These are phyloP conservation scores for Arthrinium puccinioides DNA, from an alignment of 2,329 filamentous ascomycete genomes.

Conservation along the genomic window DNA sequence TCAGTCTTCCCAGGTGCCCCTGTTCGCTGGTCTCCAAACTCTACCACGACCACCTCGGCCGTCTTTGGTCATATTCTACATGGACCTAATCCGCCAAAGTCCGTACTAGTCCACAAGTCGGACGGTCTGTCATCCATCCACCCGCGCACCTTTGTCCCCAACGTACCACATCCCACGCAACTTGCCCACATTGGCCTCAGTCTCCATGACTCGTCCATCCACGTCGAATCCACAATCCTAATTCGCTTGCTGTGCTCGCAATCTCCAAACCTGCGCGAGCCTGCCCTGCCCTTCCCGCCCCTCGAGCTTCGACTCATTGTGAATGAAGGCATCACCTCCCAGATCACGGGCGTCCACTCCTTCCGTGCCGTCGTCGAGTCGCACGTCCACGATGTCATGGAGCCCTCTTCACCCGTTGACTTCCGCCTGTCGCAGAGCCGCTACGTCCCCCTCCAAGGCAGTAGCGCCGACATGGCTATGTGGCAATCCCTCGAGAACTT, in stretches of 20 bases:
- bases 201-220: slow-evolving; percentile 15
- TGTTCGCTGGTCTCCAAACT: slow-evolving; percentile 15
- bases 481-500: slow-evolving; percentile 34
- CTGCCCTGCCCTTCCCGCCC: slow-evolving; percentile 17
- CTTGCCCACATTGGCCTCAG: slow-evolving; percentile 26
- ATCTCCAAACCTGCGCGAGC: slow-evolving; percentile 6
- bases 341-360: slow-evolving; percentile 20
- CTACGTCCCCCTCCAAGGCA: slow-evolving; percentile 21
- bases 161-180: slow-evolving; percentile 38
- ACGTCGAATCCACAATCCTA: slow-evolving; percentile 27
- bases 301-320: slow-evolving; percentile 31
- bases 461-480: slow-evolving; percentile 14
- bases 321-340: slow-evolving; percentile 19
- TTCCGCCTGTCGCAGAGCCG: slow-evolving; percentile 35
- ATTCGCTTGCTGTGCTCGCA: slow-evolving; percentile 37
- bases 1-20: slow-evolving; percentile 5
- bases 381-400: slow-evolving; percentile 33
- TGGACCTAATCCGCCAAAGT: slow-evolving; percentile 2
- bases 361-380: slow-evolving; percentile 31
- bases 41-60: slow-evolving; percentile 26
- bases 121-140: slow-evolving; percentile 7
- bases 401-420: slow-evolving; percentile 40
- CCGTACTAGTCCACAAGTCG: neutral
- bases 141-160: slow-evolving; percentile 34
- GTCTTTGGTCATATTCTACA: slow-evolving; percentile 44